Evolutionary conservation across 1,284 basidiomycete genomes (phyloP), one percentile per base, ranked within the genome.

Genomic region (Irpex sp.): DNA sequence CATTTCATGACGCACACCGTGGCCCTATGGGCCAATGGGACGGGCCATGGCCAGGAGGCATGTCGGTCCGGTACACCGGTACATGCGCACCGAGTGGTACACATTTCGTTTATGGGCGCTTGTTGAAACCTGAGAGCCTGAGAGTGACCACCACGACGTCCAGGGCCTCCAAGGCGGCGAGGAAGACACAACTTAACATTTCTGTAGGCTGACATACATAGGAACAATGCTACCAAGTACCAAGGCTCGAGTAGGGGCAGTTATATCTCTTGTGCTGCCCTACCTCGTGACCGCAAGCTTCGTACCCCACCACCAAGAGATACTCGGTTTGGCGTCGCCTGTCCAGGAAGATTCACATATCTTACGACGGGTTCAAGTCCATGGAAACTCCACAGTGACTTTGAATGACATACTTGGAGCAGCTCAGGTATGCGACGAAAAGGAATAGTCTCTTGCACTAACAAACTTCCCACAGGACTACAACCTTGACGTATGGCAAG

Each of bases 401-500:
- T 51, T 66, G 1, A 52, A 69, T 6, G 66, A 66, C 13, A 58
- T 70, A 4, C 44, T 71, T 5, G 57, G 51, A 7, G 62, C 21
- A 7, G 66, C 67, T 37, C 62, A 67, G 66, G 72, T 73, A 19
- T 38, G 67, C 26, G 17, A 48, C 21, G 13, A 47, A 48, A 11
- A 26, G 40, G 48, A 8, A 5, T 17, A n/a, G 8, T 31, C 49
- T 5, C 34, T n/a, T 31, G 40, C 48, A 17, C 44, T 8, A 17
- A 40, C 9, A 9, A n/a, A 44, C 15, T 40, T 13, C 56, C 8
- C 19, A 36, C 55, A 75, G 75, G 62, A 62, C n/a, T 57, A 62
- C 7, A 64, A 70, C 52, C 70, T 67, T 61, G 72, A 73, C 51
- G 62, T 76, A 1, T 76, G 74, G 75, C 70, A 70, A 38, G 67